Evolutionary conservation across 306 rosid genomes (phyloP).

Genomic region (Fragaria ananassa): DNA sequence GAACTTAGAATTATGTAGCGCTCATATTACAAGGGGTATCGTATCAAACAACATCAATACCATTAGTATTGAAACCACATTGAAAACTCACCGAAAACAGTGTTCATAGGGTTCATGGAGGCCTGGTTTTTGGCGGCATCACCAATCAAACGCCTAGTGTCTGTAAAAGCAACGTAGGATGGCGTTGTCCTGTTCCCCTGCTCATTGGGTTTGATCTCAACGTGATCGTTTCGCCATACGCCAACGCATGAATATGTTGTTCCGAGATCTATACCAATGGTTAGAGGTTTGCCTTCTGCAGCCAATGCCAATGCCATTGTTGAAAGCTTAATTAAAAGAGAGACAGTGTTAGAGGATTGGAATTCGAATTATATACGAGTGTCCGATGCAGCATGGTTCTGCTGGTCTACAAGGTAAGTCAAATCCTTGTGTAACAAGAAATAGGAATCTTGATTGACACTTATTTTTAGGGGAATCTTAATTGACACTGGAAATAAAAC

Average conservation of each 20-base stretch:
- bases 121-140: slow-evolving; percentile 28
- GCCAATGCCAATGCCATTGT: slow-evolving; percentile 22
- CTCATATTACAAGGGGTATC: not conserved
- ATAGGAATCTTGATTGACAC: not conserved
- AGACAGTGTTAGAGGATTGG: not conserved
- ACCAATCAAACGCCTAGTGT: slow-evolving; percentile 25
- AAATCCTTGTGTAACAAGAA: not conserved
- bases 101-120: slow-evolving; percentile 44
- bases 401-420: not conserved
- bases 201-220: slow-evolving; percentile 36
- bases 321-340: not conserved
- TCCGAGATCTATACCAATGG: slow-evolving; percentile 38
- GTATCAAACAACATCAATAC: not conserved
- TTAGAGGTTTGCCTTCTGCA: slow-evolving; percentile 31
- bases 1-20: not conserved
- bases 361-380: too few relatives aligned
- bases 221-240: slow-evolving; percentile 39
- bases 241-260: slow-evolving; percentile 39
- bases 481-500: too few relatives aligned
- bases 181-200: slow-evolving; percentile 46
- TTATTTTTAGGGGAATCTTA: too few relatives aligned
- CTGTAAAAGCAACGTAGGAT: slow-evolving; percentile 39
- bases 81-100: slow-evolving; percentile 37
- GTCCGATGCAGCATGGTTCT: not conserved
- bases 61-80: not conserved